Evolutionary conservation across 129 eudicot species (phyloP).

Genomic region (Oenanthe sinensis): DNA sequence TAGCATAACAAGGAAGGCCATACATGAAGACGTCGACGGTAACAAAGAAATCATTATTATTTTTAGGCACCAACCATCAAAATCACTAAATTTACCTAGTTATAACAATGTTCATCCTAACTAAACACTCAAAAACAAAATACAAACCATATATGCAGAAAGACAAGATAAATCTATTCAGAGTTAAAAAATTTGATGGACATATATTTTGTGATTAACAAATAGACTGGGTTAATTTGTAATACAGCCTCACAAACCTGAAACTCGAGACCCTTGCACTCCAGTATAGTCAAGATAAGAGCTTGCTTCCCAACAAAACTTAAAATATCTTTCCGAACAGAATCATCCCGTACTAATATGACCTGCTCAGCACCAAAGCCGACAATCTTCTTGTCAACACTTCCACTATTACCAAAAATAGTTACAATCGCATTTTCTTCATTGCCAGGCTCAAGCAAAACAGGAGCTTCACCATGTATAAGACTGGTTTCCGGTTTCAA

Average conservation of each 20-base stretch:
- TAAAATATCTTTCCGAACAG: slow-evolving; percentile 35
- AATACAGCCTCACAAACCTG: slow-evolving; percentile 32
- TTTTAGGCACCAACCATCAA: background rate
- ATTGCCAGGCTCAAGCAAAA: slow-evolving; percentile 46
- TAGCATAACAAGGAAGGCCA: background rate
- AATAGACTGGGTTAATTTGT: background rate
- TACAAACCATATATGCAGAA: too few relatives aligned
- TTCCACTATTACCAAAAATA: slow-evolving; percentile 42
- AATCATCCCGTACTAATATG: slow-evolving; percentile 72
- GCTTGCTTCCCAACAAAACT: slow-evolving; percentile 55
- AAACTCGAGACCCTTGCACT: slow-evolving; percentile 89
- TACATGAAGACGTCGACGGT: background rate
- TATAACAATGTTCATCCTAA: background rate
- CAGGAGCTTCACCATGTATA: slow-evolving; percentile 54
- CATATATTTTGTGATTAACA: background rate
- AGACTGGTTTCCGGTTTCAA: slow-evolving; percentile 59
- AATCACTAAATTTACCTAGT: background rate
- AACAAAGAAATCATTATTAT: background rate
- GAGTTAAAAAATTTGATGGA: background rate
- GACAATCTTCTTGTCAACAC: slow-evolving; percentile 30
- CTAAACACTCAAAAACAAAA: too few relatives aligned
- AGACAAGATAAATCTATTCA: background rate
- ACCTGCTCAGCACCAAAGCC: slow-evolving; percentile 95
- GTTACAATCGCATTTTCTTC: slow-evolving; percentile 38
- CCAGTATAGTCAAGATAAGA: slow-evolving; percentile 63